Evolutionary conservation across 768 basidiomycete genomes (phyloP).

Genomic region (Sporobolomyces roseus): DNA sequence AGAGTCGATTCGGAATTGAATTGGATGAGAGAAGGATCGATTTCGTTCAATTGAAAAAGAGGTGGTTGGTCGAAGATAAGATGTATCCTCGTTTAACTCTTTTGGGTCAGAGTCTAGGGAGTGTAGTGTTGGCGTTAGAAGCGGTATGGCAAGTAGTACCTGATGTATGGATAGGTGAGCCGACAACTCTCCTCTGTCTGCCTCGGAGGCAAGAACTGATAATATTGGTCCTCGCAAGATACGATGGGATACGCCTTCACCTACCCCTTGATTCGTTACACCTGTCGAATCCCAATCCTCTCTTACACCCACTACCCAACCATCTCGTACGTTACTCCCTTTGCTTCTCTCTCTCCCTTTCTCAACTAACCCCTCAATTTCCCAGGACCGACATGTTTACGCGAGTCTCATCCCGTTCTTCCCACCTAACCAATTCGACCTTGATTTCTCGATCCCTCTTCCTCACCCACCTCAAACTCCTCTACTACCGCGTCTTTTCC

Average conservation of each 20-base stretch:
- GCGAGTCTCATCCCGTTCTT: conserved; percentile 62
- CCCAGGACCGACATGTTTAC: conserved; percentile 80
- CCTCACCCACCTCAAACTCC: conserved; percentile 61
- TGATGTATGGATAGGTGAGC: conserved; percentile 81
- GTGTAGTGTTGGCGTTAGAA: conserved; percentile 76
- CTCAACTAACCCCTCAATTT: background rate
- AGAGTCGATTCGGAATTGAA: conserved; percentile 77
- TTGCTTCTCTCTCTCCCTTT: background rate
- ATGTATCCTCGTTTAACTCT: conserved; percentile 89
- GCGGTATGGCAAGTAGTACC: conserved; percentile 68
- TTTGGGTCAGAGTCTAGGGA: conserved; percentile 83
- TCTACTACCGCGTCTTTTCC: conserved; percentile 89
- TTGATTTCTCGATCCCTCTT: conserved; percentile 58
- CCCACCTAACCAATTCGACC: conserved; percentile 63
- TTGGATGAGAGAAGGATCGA: too few species aligned
- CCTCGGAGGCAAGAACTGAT: conserved; percentile 29
- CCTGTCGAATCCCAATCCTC: conserved; percentile 60
- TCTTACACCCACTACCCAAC: conserved; percentile 96
- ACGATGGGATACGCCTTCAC: conserved; percentile 98
- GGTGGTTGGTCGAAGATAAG: conserved; percentile 70
- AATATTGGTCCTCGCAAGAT: conserved; percentile 57
- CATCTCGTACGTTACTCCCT: conserved; percentile 52
- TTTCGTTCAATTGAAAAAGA: too few species aligned
- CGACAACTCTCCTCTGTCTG: too few species aligned
- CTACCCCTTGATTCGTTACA: conserved; percentile 66